phyloP scores from a whole-genome alignment of 352 stramenopile genomes.

The Peronospora destructor region DNA sequence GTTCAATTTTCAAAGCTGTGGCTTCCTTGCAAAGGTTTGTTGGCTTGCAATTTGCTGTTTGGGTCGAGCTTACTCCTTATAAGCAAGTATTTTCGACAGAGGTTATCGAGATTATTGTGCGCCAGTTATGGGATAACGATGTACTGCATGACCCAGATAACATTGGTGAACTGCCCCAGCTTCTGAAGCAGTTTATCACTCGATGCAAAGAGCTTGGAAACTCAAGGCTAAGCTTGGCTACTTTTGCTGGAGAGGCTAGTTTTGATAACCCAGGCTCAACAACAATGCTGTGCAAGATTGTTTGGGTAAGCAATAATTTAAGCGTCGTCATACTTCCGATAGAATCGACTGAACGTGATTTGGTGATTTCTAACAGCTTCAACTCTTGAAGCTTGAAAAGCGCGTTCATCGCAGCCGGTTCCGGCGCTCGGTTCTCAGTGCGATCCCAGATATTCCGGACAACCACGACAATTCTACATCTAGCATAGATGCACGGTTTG shows the following conservation, averaged over 20 bases:
- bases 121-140: slow-evolving; percentile 27
- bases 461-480: slow-evolving; percentile 4
- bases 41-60: neutral
- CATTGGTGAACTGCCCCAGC: slow-evolving; percentile 28
- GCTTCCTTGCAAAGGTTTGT: slow-evolving; percentile 27
- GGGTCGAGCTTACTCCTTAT: neutral
- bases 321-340: neutral
- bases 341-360: neutral
- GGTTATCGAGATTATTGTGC: slow-evolving; percentile 30
- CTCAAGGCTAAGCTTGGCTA: slow-evolving; percentile 15
- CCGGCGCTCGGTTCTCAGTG: slow-evolving; percentile 15
- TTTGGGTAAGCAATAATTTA: slow-evolving; percentile 33
- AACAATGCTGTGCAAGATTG: slow-evolving; percentile 38
- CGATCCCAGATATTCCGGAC: slow-evolving; percentile 14
- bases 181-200: slow-evolving; percentile 27
- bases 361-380: slow-evolving; percentile 17
- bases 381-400: slow-evolving; percentile 51
- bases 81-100: slow-evolving; percentile 17
- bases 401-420: slow-evolving; percentile 52
- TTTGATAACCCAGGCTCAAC: slow-evolving; percentile 18
- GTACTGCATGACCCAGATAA: slow-evolving; percentile 5
- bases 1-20: slow-evolving; percentile 30
- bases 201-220: slow-evolving; percentile 17
- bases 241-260: slow-evolving; percentile 17
- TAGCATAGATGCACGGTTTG: slow-evolving; percentile 1